Conservation (phyloP, 495 filamentous ascomycete genomes). For the Bacidia gigantensis region DNA sequence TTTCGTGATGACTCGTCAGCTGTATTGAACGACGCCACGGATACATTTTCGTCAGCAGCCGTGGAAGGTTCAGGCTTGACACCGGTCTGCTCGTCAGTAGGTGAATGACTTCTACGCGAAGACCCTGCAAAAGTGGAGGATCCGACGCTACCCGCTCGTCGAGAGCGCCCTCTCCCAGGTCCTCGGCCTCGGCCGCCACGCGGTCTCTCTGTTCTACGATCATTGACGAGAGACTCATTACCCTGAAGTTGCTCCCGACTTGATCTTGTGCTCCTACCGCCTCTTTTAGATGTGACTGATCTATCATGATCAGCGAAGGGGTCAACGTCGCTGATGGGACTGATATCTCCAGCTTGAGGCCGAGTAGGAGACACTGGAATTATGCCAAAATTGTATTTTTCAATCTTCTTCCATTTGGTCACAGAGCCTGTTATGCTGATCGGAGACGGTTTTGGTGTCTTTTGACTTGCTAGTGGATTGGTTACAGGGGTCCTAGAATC, state of each 20-base stretch:
- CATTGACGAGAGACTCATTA: neutral
- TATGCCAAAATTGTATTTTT: slow-evolving; percentile 19
- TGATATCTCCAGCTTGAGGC: slow-evolving; percentile 36
- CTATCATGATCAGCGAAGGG: neutral
- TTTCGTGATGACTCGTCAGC: slow-evolving; percentile 17
- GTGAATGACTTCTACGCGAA: slow-evolving; percentile 30
- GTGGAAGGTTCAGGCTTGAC: slow-evolving; percentile 54
- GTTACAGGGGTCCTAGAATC: slow-evolving; percentile 14
- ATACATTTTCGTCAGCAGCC: slow-evolving; percentile 34
- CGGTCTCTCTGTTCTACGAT: slow-evolving; percentile 15
- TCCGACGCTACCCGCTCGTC: slow-evolving; percentile 37
- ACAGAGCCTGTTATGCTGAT: slow-evolving; percentile 33
- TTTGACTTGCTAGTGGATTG: slow-evolving; percentile 19
- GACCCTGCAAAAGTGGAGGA: slow-evolving; percentile 32
- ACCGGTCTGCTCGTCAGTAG: slow-evolving; percentile 23
- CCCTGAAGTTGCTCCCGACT: neutral
- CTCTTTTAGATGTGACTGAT: neutral
- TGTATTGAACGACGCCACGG: slow-evolving; percentile 8
- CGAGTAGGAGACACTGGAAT: slow-evolving; percentile 33
- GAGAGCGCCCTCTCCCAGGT: slow-evolving; percentile 26
- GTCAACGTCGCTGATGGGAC: slow-evolving; percentile 38
- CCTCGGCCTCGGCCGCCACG: slow-evolving; percentile 22
- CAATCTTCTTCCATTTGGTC: slow-evolving; percentile 38
- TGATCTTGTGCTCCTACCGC: neutral
- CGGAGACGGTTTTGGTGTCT: slow-evolving; percentile 25